Evolutionary conservation across 1,284 basidiomycete species (phyloP).

Genomic region (Abortiporus biennis): DNA sequence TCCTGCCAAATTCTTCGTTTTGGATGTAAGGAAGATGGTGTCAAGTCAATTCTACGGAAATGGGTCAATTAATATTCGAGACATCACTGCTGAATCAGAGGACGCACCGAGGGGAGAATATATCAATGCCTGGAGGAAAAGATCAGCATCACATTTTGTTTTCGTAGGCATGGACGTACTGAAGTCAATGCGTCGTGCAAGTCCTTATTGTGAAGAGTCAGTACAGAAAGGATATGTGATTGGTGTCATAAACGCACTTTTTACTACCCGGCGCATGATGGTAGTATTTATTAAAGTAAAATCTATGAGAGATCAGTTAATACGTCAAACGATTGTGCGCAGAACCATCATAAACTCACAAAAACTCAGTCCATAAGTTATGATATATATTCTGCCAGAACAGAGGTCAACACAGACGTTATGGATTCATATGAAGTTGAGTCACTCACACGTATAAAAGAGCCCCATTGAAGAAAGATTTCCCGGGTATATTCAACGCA

Average conservation of each 20-base stretch:
- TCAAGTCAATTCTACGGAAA: conserved; percentile 50
- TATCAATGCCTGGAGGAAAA: conserved; percentile 60
- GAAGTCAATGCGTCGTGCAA: conserved; percentile 67
- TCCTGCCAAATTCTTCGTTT: conserved; percentile 83
- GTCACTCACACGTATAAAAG: conserved; percentile 55
- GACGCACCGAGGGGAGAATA: conserved; percentile 66
- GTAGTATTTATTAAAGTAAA: conserved; percentile 54
- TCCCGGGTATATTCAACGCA: conserved; percentile 49
- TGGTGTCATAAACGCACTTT: conserved; percentile 36
- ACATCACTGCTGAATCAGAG: not conserved
- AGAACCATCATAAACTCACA: conserved; percentile 41
- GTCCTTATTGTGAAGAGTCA: conserved; percentile 29
- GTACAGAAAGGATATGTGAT: not conserved
- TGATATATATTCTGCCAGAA: conserved; percentile 54
- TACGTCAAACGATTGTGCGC: too few species aligned
- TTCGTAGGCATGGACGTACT: conserved; percentile 37
- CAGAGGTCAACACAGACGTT: not conserved
- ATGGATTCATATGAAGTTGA: conserved; percentile 1
- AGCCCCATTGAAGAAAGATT: conserved; percentile 47
- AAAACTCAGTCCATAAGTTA: conserved; percentile 62
- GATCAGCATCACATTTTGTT: too few species aligned
- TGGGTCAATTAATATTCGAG: not conserved
- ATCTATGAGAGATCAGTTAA: conserved; percentile 35
- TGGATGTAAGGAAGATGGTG: conserved; percentile 55
- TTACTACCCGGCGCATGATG: conserved; percentile 46